Evolutionary conservation across 495 filamentous ascomycete genomes (phyloP).

Genomic region (Penicillium flavigenum): DNA sequence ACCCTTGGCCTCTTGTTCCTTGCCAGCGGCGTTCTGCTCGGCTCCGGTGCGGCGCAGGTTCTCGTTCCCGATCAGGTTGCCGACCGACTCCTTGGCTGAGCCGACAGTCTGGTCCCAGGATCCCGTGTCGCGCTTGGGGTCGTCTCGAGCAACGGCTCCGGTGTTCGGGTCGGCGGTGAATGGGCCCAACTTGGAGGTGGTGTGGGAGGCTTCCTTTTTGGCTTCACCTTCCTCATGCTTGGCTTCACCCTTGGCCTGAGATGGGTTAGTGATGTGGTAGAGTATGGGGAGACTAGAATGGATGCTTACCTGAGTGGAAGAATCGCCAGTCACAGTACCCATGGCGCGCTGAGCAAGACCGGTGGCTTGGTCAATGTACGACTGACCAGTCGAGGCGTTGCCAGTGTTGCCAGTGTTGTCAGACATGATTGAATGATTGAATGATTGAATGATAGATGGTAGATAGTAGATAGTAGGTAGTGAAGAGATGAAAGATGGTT

Average conservation of each 20-base stretch:
- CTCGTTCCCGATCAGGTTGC: constrained; percentile 72
- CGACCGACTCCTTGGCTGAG: constrained; percentile 78
- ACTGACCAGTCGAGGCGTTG: constrained; percentile 76
- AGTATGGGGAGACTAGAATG: background rate
- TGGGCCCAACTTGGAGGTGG: constrained; percentile 68
- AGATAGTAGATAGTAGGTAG: constrained; percentile 13
- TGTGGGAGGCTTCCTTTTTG: constrained; percentile 64
- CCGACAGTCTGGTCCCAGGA: constrained; percentile 86
- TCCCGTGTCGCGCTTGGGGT: constrained; percentile 68
- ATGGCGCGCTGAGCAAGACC: constrained; percentile 70
- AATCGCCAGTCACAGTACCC: constrained; percentile 72
- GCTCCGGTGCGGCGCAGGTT: constrained; percentile 68
- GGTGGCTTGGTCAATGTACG: constrained; percentile 74
- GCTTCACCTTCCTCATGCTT: constrained; percentile 59
- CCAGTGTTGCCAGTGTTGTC: constrained; percentile 37
- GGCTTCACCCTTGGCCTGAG: constrained; percentile 49
- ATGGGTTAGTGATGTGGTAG: constrained; percentile 11
- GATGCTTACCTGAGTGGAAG: constrained; percentile 58
- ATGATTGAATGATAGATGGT: constrained; percentile 34
- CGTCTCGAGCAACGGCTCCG: constrained; percentile 70
- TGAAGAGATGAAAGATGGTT: constrained; percentile 2
- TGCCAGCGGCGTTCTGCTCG: constrained; percentile 76
- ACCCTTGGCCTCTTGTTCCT: constrained; percentile 78
- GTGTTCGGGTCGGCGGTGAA: constrained; percentile 61
- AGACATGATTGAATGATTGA: constrained; percentile 50